Base-by-base conservation (phyloP, 495 filamentous ascomycete species). In the Thermothielavioides terrestris region DNA sequence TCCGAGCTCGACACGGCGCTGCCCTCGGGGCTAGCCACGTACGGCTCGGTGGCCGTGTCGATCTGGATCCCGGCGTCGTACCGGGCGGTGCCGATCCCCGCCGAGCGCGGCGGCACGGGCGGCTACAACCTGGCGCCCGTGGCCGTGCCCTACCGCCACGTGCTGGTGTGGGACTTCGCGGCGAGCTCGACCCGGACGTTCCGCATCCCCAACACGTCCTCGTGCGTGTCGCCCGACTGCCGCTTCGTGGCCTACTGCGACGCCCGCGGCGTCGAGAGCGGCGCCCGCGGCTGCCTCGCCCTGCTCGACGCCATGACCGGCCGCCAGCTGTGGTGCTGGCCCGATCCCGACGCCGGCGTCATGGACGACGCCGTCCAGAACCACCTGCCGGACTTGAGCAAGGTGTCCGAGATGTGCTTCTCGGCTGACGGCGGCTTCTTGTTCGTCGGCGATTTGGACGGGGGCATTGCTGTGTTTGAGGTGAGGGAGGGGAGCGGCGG, bases 1-100 rank as follows among this genome's bases (percentile, higher is more conserved):
- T 26, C 50, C 1, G 65, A 68, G 45, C 53, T 68, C 32, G 65
- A 68, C 37, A 66, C 65, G 5, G 65, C 65, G 6, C 46, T 68
- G 9, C 65, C 65, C 1, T 55, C 43, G 9, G 53, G 50, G n/a
- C 48, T 68, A 12, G 63, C 62, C 6, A 61, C 63, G 0, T 65
- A 68, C 50, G 65, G 65, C 34, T 54, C 47, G 21, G 57, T 64
- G 1, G 61, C 61, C 17, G 61, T 68, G 4, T 66, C 63, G 6
- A 62, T 68, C 17, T 68, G 65, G 65, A 68, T 68, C 25, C 65
- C 65, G 5, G 65, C 65, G 1, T 52, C 52, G 9, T 64, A 64
- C 41, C 61, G 61, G 21, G 62, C 61, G n/a, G 40, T 66, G 6
- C 61, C 63, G 1, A 53, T 60, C n/a, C 58, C 62, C 14, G 54